Evolutionary conservation across 805 yeast genomes (phyloP).

Genomic region (Schizosaccharomyces osmophilus): DNA sequence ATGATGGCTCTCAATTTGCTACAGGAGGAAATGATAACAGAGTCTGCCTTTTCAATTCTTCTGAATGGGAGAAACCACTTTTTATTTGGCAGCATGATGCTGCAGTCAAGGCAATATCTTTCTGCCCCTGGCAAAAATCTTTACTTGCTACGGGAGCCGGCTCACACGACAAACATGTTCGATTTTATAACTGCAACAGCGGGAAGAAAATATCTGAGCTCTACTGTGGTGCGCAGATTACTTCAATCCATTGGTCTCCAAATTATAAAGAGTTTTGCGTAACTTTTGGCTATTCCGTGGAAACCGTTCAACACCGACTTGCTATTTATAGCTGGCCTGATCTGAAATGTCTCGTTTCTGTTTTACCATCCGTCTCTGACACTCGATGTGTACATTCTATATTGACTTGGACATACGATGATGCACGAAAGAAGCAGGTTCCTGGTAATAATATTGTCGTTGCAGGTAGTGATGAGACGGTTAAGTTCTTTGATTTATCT

Average conservation of each 20-base stretch:
- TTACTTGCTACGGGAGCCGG: conserved; percentile 67
- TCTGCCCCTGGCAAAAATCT: conserved; percentile 71
- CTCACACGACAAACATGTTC: conserved; percentile 46
- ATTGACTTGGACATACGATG: neutral
- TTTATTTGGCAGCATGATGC: conserved; percentile 42
- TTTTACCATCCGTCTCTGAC: conserved; percentile 19
- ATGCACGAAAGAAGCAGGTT: neutral
- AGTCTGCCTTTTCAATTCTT: conserved; percentile 79
- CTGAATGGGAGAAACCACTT: neutral
- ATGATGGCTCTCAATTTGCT: conserved; percentile 66
- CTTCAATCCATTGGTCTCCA: conserved; percentile 10
- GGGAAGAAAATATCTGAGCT: conserved; percentile 42
- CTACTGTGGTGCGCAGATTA: conserved; percentile 34
- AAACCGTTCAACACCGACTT: neutral
- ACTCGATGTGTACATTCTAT: neutral
- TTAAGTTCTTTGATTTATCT: conserved; percentile 58
- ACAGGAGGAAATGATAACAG: conserved; percentile 88
- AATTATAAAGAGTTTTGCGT: conserved; percentile 2
- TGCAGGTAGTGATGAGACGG: conserved; percentile 56
- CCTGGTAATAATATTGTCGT: conserved; percentile 28
- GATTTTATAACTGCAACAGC: conserved; percentile 67
- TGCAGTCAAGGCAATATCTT: conserved; percentile 75
- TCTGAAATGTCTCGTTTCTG: conserved; percentile 19
- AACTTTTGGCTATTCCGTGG: neutral
- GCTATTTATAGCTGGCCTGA: neutral